phyloP scores from a whole-genome alignment of 306 rosid genomes.

The Malus sieversii region DNA sequence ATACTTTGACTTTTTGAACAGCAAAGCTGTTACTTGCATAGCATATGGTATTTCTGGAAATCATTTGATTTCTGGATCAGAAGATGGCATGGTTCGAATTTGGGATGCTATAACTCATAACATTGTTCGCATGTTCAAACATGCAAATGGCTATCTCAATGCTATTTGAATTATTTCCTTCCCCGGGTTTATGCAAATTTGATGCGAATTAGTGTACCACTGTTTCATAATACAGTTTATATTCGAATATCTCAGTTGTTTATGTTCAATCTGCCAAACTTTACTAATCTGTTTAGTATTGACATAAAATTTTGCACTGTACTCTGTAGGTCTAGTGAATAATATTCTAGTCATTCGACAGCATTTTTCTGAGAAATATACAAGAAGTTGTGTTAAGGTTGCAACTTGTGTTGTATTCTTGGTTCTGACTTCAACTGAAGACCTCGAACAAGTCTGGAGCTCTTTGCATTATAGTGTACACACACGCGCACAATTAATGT shows the following conservation, averaged over 20 bases:
- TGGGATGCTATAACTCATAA: constrained; percentile 55
- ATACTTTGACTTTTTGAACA: constrained; percentile 21
- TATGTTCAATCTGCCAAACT: background rate
- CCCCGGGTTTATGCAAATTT: background rate
- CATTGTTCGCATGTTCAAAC: constrained; percentile 49
- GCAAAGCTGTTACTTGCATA: constrained; percentile 68
- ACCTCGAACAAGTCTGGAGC: too few relatives aligned
- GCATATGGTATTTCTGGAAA: constrained; percentile 34
- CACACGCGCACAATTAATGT: too few relatives aligned
- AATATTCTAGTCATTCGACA: constrained; percentile 43
- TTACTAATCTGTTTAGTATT: background rate
- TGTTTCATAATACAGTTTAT: background rate
- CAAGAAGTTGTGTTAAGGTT: too few relatives aligned
- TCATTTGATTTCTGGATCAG: constrained; percentile 69
- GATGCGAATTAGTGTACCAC: background rate
- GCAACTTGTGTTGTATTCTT: too few relatives aligned
- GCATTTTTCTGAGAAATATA: constrained; percentile 4
- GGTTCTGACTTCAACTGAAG: too few relatives aligned
- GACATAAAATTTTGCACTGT: background rate
- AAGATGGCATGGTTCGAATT: constrained; percentile 66
- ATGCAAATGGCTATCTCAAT: constrained; percentile 50
- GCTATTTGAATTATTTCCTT: background rate
- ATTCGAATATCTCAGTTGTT: background rate
- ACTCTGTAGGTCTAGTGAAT: constrained; percentile 34
- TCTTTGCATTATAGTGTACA: too few relatives aligned